Base-by-base conservation (phyloP, 768 basidiomycete genomes). In the Suillus brevipes region DNA sequence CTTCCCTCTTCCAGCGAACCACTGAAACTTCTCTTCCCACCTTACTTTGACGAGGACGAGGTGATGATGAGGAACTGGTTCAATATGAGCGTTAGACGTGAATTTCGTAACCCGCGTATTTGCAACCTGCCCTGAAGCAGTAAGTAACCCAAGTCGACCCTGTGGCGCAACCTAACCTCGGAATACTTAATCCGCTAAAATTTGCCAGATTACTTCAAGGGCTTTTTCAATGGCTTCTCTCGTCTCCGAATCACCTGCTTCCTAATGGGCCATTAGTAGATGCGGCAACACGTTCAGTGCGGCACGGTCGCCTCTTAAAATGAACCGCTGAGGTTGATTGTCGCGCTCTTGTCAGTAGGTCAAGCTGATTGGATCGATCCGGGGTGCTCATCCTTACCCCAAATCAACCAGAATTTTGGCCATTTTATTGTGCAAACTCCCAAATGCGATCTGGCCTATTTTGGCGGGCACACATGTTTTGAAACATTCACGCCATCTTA, bases 1-100 rank as follows among this genome's bases (percentile, higher is more conserved):
- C 88, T 81, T 85, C 89, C 89, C 88, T 78, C 90, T 87, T 82
- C 89, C 87, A 78, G 81, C 87, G 83, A 79, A 78, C 87, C 84
- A 78, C 85, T 75, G 79, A 76, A 76, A 82, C 86, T 81, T 80
- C 84, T 83, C 78, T 88, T 83, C 81, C 87, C 86, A 83, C 85
- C 85, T 85, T 87, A 80, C 83, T 81, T 82, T 76, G 78, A 83
- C 77, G 80, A 85, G 82, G 85, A 83, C 77, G 80, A 84, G 73
- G 77, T 78, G 77, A 78, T 74, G 78, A 77, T 78, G 72, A 65
- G 63, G 64, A 70, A 67, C 59, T 64, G 62, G 49, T 64, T 43
- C 66, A 67, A 73, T 58, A 59, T 76, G 63, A 43, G 43, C 45
- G 63, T 65, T 66, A 60, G 38, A 57, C 49, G 57, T 61, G 58